Percentiles rank a stretch among this genome's conserved stretches.
These are phyloP conservation scores for Discostella stelligeroides DNA, from an alignment of 108 stramenopile species.

Conservation along the genomic window DNA sequence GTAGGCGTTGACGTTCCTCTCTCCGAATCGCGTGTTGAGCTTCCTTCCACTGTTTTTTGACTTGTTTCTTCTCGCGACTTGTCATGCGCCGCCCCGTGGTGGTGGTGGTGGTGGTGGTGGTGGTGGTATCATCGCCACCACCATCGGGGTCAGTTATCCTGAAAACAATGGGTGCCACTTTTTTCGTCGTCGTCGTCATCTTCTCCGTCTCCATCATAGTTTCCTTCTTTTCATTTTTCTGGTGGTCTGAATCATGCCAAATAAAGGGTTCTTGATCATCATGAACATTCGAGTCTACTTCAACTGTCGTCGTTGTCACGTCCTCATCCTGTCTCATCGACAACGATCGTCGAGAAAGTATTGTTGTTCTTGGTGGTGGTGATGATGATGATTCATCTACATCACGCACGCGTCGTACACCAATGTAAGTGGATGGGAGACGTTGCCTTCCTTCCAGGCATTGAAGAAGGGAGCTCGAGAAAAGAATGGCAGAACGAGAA, in stretches of 20 bases:
- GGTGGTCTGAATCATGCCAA: too few relatives aligned
- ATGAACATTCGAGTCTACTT: too few relatives aligned
- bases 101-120: slow-evolving; percentile 21
- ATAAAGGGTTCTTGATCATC: too few relatives aligned
- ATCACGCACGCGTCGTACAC: slow-evolving; percentile 33
- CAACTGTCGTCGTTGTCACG: background rate
- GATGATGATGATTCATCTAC: background rate
- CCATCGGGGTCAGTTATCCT: slow-evolving; percentile 54
- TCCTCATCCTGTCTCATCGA: background rate
- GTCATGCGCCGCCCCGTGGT: slow-evolving; percentile 79
- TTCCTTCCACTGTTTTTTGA: slow-evolving; percentile 46
- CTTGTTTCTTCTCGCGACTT: slow-evolving; percentile 70
- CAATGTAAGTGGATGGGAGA: slow-evolving; percentile 36
- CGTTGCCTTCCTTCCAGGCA: slow-evolving; percentile 22
- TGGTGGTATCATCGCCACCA: too few relatives aligned
- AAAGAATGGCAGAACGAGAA: slow-evolving; percentile 24
- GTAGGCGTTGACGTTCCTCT: slow-evolving; percentile 36
- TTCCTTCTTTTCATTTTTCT: too few relatives aligned
- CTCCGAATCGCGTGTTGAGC: slow-evolving; percentile 29
- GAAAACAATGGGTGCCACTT: slow-evolving; percentile 32
- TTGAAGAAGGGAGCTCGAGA: slow-evolving; percentile 18
- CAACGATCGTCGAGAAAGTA: too few relatives aligned
- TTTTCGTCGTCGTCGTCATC: background rate
- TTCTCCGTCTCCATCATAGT: background rate
- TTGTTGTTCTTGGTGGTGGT: too few relatives aligned